Evolutionary conservation across 140 eudicot genomes (phyloP).

Genomic region (Flaveria floridana): DNA sequence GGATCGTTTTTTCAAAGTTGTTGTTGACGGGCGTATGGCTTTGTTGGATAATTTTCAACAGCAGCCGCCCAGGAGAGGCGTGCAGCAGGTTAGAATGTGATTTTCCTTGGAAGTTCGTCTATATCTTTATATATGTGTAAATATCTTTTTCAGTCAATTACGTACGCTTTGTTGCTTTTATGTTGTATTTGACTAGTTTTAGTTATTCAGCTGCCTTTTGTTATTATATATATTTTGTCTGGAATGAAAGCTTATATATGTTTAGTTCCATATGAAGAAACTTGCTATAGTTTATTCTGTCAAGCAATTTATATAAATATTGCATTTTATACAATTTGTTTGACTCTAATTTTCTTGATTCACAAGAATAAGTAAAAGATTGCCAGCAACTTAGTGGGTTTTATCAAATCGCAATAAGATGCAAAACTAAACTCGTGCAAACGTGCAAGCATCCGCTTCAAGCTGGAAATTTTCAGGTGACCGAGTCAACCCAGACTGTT

Average conservation of each 20-base stretch:
- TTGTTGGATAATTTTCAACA: constrained; percentile 71
- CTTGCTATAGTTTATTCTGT: too few species aligned
- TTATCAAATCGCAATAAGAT: neutral
- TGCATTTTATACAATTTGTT: too few species aligned
- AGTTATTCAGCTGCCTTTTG: constrained; percentile 19
- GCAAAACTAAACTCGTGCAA: neutral
- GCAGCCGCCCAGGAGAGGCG: constrained; percentile 29
- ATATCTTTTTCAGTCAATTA: constrained; percentile 18
- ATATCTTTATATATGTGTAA: constrained; percentile 5
- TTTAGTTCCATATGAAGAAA: too few species aligned
- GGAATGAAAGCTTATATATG: neutral
- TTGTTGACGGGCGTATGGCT: constrained; percentile 73
- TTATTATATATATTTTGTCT: constrained; percentile 15
- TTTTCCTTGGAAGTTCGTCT: neutral
- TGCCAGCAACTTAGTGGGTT: too few species aligned
- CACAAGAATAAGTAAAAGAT: too few species aligned
- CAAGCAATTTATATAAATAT: too few species aligned
- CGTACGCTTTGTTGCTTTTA: neutral
- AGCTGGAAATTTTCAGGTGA: too few species aligned
- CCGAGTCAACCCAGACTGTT: neutral
- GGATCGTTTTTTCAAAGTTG: constrained; percentile 69
- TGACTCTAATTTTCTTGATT: too few species aligned
- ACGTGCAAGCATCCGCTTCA: too few species aligned
- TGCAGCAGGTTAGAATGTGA: constrained; percentile 46
- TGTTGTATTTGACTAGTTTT: constrained; percentile 6